Evolutionary conservation across 495 filamentous ascomycete species (phyloP).

Genomic region (Chaetomidium leptoderma): DNA sequence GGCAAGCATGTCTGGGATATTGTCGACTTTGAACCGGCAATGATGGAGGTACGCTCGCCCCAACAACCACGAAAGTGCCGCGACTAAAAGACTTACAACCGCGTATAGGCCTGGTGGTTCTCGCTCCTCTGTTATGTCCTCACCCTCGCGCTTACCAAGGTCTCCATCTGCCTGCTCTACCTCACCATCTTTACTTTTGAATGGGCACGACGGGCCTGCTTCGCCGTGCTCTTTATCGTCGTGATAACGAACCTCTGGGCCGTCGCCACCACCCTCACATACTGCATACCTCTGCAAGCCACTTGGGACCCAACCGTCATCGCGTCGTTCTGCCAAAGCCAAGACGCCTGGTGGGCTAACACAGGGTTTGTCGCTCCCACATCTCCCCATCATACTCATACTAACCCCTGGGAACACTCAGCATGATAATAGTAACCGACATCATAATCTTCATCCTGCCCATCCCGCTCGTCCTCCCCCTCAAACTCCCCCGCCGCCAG

Average conservation of each 20-base stretch:
- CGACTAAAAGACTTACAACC: neutral
- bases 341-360: conserved; percentile 28
- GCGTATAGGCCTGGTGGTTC: conserved; percentile 23
- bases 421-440: conserved; percentile 48
- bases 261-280: conserved; percentile 15
- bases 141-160: conserved; percentile 25
- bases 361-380: conserved; percentile 16
- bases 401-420: neutral
- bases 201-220: conserved; percentile 21
- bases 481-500: conserved; percentile 36
- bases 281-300: conserved; percentile 30
- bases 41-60: conserved; percentile 14
- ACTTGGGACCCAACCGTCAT: conserved; percentile 27
- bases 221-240: conserved; percentile 19
- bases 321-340: conserved; percentile 18
- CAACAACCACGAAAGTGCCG: neutral
- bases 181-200: conserved; percentile 29
- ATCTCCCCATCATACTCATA: neutral
- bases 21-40: neutral
- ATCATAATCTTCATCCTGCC: conserved; percentile 41
- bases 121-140: conserved; percentile 22
- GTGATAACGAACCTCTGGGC: conserved; percentile 16
- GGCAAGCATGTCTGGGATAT: conserved; percentile 27
- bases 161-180: conserved; percentile 30
- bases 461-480: conserved; percentile 32